Base-by-base conservation (phyloP, 352 stramenopile genomes). In the Phytophthora hybrid region DNA sequence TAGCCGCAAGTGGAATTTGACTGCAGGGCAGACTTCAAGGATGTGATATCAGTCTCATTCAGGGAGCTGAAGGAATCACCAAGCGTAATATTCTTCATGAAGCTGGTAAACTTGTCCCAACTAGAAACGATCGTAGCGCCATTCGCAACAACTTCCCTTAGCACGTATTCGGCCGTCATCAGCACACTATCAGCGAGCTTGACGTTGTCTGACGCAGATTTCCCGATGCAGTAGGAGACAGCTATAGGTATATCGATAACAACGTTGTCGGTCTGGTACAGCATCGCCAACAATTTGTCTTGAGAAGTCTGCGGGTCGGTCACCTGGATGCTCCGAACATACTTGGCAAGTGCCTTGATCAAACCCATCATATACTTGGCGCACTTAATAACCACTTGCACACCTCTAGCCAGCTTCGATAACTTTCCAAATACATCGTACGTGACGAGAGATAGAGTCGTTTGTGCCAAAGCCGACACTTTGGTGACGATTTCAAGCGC, bases 171-270 rank as follows among this genome's bases (percentile, higher is more conserved):
- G 29, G 78, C 64, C n/a, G 73, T 69, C 41, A 76, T 73, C n/a
- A 77, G 31, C 13, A 85, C 69, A 21, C 77, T 41, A n/a, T 64
- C 51, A 3, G 51, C 66, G 31, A 77, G 64, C 18, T 80, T 66
- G 41, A 80, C 52, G 0, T 58, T 51, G 4, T 74, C 62, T 11
- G 76, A 68, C 5, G 54, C 55, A 9, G 63, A 63, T 14, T 37
- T 64, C 8, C 77, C 77, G 9, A 81, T 37, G 56, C 79, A 87
- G 5, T 65, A 79, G 6, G 65, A 39, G 32, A 87, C 64, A 14
- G 77, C 75, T 9, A 76, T 63, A 9, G 79, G 79, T 8, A 87
- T 58, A 52, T 87, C 77, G 59, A 74, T 60, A n/a, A 77, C 61
- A 13, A 71, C 66, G 4, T 81, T 61, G 52, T 84, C 71, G 5